Evolutionary conservation across 2,329 filamentous ascomycete species (phyloP), one percentile per base, ranked within the genome.

Genomic region (Aspergillus persii): DNA sequence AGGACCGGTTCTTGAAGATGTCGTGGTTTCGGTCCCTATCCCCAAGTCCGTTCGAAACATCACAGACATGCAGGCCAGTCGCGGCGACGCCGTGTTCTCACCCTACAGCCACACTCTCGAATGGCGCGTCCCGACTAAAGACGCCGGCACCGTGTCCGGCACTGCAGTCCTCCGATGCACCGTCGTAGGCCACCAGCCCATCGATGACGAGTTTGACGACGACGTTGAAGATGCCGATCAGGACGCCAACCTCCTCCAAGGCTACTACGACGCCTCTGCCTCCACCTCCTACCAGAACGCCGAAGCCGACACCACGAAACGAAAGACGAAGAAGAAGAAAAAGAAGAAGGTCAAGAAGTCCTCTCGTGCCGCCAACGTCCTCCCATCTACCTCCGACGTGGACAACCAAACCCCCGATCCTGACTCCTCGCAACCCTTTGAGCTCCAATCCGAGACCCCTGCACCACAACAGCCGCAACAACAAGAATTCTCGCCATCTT

Each of bases 21-120:
- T 98, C 31, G 81, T 84, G 2, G 86, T 97, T 29, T 87, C 86
- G 2, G 84, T 97, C 8, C 92, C 93, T 1, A 83, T 98, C 9
- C 91, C 94, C 3, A 77, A 85, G 3, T 85, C 86, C 29, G 92
- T 97, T 53, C 87, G 91, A 59, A 96, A 92, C 71, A 80, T 98
- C 15, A 87, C 87, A 4, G 93, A 97, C 69, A 83, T 97, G 56
- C 85, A 91, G 57, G 86, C 92, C 2, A 90, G 87, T 65, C 87
- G 86, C 64, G 94, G 93, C 39, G 94, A 98, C 66, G 92, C 92
- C 2, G 87, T 84, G 58, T 97, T 92, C 77, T 89, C 86, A 56
- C 86, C 89, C 0, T 87, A 86, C 2, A 91, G 91, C 53, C 83
- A 84, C 50, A 74, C 84, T 1, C 80, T 97, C 8, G 90, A 96